Percentiles rank a stretch among this genome's conserved stretches.
phyloP scores from a whole-genome alignment of 2,329 filamentous ascomycete species.

The Pyricularia grisea region DNA sequence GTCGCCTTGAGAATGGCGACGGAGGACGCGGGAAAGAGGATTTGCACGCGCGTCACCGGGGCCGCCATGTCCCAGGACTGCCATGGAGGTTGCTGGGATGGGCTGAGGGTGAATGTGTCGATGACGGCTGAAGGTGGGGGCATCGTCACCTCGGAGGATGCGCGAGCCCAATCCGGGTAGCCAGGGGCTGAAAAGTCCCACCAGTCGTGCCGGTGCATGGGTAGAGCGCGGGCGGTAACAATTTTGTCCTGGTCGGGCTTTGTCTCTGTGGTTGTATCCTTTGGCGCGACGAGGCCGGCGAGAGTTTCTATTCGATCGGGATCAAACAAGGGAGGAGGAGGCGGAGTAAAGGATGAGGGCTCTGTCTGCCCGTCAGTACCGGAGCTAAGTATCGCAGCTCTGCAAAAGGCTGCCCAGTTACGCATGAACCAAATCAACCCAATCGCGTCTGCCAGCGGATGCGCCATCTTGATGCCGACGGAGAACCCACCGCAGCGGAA shows the following conservation, averaged over 20 bases:
- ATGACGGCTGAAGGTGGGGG: conserved; percentile 5
- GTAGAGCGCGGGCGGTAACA: conserved; percentile 24
- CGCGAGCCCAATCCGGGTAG: conserved; percentile 17
- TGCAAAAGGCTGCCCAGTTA: conserved; percentile 25
- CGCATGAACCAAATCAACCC: conserved; percentile 31
- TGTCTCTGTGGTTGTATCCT: background rate
- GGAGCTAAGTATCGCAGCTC: conserved; percentile 7
- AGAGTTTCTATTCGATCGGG: background rate
- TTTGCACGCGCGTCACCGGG: conserved; percentile 20
- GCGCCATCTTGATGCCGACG: conserved; percentile 30
- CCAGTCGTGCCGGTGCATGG: conserved; percentile 37
- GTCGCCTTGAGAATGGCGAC: conserved; percentile 22
- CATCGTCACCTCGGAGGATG: conserved; percentile 16
- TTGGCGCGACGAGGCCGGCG: background rate
- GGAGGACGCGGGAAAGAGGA: conserved; percentile 27
- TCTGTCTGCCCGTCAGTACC: background rate
- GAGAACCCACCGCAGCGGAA: conserved; percentile 31
- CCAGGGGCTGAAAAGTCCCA: conserved; percentile 25
- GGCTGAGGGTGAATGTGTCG: conserved; percentile 11
- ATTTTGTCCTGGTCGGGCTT: conserved; percentile 7
- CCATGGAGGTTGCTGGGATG: conserved; percentile 27
- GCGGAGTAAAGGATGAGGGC: background rate
- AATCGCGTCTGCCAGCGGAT: conserved; percentile 34
- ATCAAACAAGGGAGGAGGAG: background rate
- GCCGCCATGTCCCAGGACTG: conserved; percentile 27